Percentiles rank a stretch among this genome's conserved stretches.
Conservation (phyloP, 345 rosid genomes). For the Eucalyptus albens region DNA sequence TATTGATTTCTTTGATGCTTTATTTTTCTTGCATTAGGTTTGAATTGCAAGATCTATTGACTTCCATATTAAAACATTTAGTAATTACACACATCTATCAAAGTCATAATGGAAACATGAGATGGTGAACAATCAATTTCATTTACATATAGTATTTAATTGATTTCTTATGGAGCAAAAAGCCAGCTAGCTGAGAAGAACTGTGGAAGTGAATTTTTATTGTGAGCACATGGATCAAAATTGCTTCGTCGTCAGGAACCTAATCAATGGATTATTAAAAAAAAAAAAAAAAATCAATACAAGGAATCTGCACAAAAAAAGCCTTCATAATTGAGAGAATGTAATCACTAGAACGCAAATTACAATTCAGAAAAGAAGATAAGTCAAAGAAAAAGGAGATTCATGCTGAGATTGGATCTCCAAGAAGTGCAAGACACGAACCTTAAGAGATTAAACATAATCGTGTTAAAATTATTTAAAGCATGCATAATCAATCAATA, state of each 20-base stretch:
- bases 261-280: not conserved
- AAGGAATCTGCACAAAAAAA: not conserved
- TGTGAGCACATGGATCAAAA: not conserved
- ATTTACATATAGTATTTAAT: not conserved
- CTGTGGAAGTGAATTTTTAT: not conserved
- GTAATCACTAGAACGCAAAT: not conserved
- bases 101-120: not conserved
- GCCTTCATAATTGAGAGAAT: not conserved
- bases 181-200: not conserved
- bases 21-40: not conserved
- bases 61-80: not conserved
- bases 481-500: not conserved
- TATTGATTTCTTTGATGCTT: not conserved
- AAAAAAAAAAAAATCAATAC: too few species aligned
- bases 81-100: not conserved
- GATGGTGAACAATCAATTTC: not conserved
- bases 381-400: not conserved
- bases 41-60: not conserved
- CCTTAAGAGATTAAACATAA: not conserved
- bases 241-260: not conserved
- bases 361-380: not conserved
- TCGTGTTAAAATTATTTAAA: not conserved
- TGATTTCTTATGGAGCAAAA: not conserved
- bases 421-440: not conserved
- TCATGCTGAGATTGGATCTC: not conserved